A percentile compares a stretch with the other conserved stretches of the same genome.
Evolutionary conservation across 805 yeast genomes (phyloP).

Genomic region (Metschnikowia amazonensis): DNA sequence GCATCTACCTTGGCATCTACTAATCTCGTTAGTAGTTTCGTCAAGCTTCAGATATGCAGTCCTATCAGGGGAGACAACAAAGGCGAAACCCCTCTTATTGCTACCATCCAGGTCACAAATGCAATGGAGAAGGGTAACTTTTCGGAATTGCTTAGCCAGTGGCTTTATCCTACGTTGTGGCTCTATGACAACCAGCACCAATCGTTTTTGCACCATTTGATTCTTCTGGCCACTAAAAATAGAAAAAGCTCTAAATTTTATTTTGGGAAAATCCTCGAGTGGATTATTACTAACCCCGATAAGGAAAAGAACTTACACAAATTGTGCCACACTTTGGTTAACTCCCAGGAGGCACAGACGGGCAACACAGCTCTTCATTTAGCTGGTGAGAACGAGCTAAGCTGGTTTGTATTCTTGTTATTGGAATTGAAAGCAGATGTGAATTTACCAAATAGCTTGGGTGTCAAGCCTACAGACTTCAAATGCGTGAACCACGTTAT

Average conservation of each 20-base stretch:
- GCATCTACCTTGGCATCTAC: constrained; percentile 40
- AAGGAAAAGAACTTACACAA: constrained; percentile 17
- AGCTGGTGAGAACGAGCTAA: constrained; percentile 37
- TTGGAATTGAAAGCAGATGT: constrained; percentile 47
- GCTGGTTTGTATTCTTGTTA: constrained; percentile 36
- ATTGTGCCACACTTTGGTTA: constrained; percentile 23
- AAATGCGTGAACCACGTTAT: constrained; percentile 54
- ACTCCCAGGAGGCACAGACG: constrained; percentile 32
- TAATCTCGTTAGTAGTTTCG: constrained; percentile 32
- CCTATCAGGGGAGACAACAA: constrained; percentile 37
- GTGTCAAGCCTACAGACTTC: constrained; percentile 82
- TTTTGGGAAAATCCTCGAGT: constrained; percentile 32
- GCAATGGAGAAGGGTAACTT: constrained; percentile 77
- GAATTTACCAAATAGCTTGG: constrained; percentile 74
- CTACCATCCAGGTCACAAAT: constrained; percentile 81
- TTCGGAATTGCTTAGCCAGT: constrained; percentile 56
- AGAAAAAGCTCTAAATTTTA: constrained; percentile 35
- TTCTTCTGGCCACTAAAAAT: constrained; percentile 39
- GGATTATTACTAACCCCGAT: constrained; percentile 23
- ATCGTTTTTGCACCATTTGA: constrained; percentile 83
- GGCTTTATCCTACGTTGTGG: constrained; percentile 59
- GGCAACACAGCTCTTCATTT: constrained; percentile 40
- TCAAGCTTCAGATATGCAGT: constrained; percentile 32
- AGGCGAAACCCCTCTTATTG: constrained; percentile 41
- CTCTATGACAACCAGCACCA: constrained; percentile 59